phyloP scores from a whole-genome alignment of 176 grass and related monocot genomes.

The Neostapfia colusana region DNA sequence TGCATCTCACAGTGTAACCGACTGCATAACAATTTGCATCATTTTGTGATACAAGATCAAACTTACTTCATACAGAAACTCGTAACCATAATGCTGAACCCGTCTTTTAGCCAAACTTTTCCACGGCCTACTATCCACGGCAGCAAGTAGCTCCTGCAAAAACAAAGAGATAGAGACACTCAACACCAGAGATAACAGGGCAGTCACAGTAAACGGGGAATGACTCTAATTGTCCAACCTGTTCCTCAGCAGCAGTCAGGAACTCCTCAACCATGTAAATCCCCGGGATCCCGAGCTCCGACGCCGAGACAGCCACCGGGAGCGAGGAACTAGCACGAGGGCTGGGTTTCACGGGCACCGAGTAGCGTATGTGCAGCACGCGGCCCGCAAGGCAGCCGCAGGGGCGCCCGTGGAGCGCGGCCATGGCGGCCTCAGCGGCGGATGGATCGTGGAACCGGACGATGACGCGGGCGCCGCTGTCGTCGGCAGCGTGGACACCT shows the following conservation, averaged over 20 bases:
- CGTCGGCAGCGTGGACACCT: slow-evolving; percentile 62
- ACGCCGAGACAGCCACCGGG: slow-evolving; percentile 47
- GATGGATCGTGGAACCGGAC: slow-evolving; percentile 61
- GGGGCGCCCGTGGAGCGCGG: slow-evolving; percentile 61
- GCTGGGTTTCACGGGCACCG: slow-evolving; percentile 51
- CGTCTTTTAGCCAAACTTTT: slow-evolving; percentile 75
- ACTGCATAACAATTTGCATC: not conserved
- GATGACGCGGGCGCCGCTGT: slow-evolving; percentile 65
- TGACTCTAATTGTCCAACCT: slow-evolving; percentile 43
- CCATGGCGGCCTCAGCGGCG: slow-evolving; percentile 61
- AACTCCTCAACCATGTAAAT: slow-evolving; percentile 77
- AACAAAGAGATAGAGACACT: not conserved
- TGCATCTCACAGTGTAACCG: not conserved
- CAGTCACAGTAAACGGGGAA: not conserved
- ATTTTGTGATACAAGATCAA: slow-evolving; percentile 28
- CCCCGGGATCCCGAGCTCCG: slow-evolving; percentile 71
- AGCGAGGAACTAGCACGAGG: slow-evolving; percentile 2
- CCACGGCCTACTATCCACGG: slow-evolving; percentile 71
- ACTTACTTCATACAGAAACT: slow-evolving; percentile 95
- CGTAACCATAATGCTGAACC: slow-evolving; percentile 98
- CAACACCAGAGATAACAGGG: not conserved
- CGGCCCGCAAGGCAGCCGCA: slow-evolving; percentile 51
- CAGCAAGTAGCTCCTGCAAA: slow-evolving; percentile 71
- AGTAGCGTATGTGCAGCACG: slow-evolving; percentile 33
- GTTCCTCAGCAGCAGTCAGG: slow-evolving; percentile 63